A percentile compares a stretch with the other conserved stretches of the same genome.
Conservation (phyloP, 2,329 filamentous ascomycete genomes). For the Dactylellina leptospora region DNA sequence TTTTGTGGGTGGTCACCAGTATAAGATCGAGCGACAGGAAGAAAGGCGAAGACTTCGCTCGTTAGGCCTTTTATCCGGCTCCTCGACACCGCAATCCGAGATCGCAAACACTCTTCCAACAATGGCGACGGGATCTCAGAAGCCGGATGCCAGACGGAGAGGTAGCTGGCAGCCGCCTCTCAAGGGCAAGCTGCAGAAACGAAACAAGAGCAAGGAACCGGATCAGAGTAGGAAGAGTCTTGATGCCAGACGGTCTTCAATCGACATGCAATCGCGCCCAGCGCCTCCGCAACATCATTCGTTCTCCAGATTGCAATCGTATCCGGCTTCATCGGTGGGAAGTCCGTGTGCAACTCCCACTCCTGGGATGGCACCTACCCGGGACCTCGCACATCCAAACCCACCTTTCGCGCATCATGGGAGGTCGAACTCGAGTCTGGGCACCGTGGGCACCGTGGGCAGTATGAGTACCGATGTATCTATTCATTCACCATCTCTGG, state of each 20-base stretch:
- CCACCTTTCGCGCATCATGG: constrained; percentile 30
- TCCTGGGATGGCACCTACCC: constrained; percentile 24
- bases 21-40: constrained; percentile 47
- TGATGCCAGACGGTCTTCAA: constrained; percentile 27
- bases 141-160: constrained; percentile 36
- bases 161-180: constrained; percentile 49
- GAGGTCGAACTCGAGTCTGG: constrained; percentile 45
- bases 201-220: constrained; percentile 51
- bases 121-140: constrained; percentile 21
- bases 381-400: constrained; percentile 29
- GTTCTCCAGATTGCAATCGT: constrained; percentile 44
- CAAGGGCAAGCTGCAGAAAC: constrained; percentile 47
- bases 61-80: constrained; percentile 39
- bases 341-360: constrained; percentile 38
- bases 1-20: constrained; percentile 48
- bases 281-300: constrained; percentile 25
- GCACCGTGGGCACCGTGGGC: constrained; percentile 37
- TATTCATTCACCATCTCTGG: constrained; percentile 33
- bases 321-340: constrained; percentile 24
- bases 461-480: constrained; percentile 11
- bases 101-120: background rate
- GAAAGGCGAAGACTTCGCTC: constrained; percentile 45
- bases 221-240: constrained; percentile 43
- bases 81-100: constrained; percentile 33
- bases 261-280: constrained; percentile 20